These are phyloP conservation scores for Phytophthora foliorum DNA, from an alignment of 352 stramenopile species.

Conservation along the genomic window DNA sequence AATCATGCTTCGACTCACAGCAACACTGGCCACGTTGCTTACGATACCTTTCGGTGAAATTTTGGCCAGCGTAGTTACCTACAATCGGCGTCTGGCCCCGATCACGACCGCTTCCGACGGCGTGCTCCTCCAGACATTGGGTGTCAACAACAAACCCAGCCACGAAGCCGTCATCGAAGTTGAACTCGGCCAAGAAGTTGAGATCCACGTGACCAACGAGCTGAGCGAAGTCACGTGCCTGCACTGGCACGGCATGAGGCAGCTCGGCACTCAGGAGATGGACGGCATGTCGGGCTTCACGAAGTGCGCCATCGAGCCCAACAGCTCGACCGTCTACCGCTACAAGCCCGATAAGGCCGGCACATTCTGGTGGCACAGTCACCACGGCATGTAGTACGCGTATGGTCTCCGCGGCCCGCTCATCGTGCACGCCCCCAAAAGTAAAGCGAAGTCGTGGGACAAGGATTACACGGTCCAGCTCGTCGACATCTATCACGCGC, in stretches of 20 bases:
- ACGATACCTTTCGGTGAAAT: background rate
- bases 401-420: constrained; percentile 42
- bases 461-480: constrained; percentile 42
- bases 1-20: background rate
- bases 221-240: constrained; percentile 26
- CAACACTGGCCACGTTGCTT: background rate
- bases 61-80: background rate
- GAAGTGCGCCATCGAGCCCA: constrained; percentile 43
- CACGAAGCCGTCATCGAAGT: constrained; percentile 31
- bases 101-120: constrained; percentile 32
- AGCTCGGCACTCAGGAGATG: constrained; percentile 42
- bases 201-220: constrained; percentile 41
- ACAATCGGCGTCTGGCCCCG: constrained; percentile 27
- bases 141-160: constrained; percentile 30
- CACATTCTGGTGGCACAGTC: constrained; percentile 51
- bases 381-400: constrained; percentile 42
- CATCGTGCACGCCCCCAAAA: constrained; percentile 30
- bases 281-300: constrained; percentile 44
- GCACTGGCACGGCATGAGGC: constrained; percentile 49
- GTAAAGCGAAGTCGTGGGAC: constrained; percentile 22
- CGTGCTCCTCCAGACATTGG: constrained; percentile 16
- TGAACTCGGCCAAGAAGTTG: constrained; percentile 32
- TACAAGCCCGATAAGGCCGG: constrained; percentile 44
- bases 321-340: constrained; percentile 31
- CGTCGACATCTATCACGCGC: constrained; percentile 41